A percentile compares a stretch with the other conserved stretches of the same genome.
Evolutionary conservation across 106 monocot species (phyloP).

Genomic region (Phalaenopsis aphrodite): DNA sequence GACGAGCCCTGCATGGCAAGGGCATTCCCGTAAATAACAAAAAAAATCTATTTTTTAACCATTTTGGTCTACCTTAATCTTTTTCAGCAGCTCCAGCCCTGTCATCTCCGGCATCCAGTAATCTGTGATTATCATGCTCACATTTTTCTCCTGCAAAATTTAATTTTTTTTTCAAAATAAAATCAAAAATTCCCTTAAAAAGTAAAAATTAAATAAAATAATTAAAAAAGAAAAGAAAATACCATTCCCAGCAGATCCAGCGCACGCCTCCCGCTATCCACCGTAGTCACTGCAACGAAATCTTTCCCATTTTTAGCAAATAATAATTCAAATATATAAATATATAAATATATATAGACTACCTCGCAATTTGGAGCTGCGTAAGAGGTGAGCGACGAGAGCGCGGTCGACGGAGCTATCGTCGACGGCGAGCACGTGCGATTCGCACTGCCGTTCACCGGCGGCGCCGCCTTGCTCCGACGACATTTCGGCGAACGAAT

Average conservation of each 20-base stretch:
- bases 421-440: conserved; percentile 53
- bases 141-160: conserved; percentile 27
- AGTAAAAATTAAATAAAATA: too few species aligned
- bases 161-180: not conserved
- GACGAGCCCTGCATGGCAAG: conserved; percentile 21
- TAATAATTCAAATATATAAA: not conserved
- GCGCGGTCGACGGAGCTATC: conserved; percentile 61
- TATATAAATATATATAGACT: not conserved
- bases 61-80: conserved; percentile 30
- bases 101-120: conserved; percentile 99
- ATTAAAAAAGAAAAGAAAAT: conserved; percentile 5
- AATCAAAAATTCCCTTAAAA: not conserved
- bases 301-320: not conserved
- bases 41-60: not conserved
- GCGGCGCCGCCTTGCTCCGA: not conserved
- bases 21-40: conserved; percentile 30
- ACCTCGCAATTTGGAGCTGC: conserved; percentile 38
- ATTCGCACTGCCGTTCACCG: not conserved
- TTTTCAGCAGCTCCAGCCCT: conserved; percentile 59
- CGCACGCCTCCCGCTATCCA: conserved; percentile 57
- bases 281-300: conserved; percentile 50
- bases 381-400: conserved; percentile 31
- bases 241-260: conserved; percentile 47
- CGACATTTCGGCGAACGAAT: conserved; percentile 1
- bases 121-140: conserved; percentile 76